phyloP scores from a whole-genome alignment of 2,329 filamentous ascomycete species.

The Emmonsiellopsis sp. region DNA sequence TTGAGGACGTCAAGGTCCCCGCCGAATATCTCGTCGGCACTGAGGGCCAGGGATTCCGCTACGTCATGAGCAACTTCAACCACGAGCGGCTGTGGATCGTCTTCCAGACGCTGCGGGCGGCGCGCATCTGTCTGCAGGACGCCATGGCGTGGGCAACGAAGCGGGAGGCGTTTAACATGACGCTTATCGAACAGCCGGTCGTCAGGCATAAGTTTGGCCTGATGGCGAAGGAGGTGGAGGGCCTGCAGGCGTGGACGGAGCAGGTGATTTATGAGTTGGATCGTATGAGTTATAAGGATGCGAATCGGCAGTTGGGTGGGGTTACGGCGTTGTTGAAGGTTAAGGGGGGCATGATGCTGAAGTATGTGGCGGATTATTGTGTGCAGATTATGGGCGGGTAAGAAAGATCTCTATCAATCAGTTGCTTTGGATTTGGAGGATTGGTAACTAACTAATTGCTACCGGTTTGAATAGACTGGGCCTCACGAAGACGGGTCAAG shows the following conservation, averaged over 20 bases:
- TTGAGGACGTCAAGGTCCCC: constrained; percentile 79
- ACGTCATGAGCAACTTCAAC: constrained; percentile 83
- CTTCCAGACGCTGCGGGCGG: constrained; percentile 55
- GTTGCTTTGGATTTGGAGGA: not conserved
- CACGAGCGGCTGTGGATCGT: constrained; percentile 74
- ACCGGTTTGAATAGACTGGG: constrained; percentile 3
- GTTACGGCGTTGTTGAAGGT: constrained; percentile 4
- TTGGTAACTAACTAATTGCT: not conserved
- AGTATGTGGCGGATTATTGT: constrained; percentile 7
- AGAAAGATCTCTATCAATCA: not conserved
- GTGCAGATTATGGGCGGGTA: constrained; percentile 11
- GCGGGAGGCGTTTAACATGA: constrained; percentile 73
- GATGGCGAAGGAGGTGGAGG: constrained; percentile 2
- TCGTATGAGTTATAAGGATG: constrained; percentile 3
- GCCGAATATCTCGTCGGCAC: constrained; percentile 66
- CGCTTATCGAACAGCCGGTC: constrained; percentile 71
- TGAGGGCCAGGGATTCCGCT: constrained; percentile 77
- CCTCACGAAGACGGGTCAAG: constrained; percentile 8
- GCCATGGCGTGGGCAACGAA: constrained; percentile 85
- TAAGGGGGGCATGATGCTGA: constrained; percentile 3
- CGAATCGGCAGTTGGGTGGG: not conserved
- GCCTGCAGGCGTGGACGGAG: constrained; percentile 1
- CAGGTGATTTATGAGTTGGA: constrained; percentile 2
- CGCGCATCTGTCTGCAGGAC: constrained; percentile 65
- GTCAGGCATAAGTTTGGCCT: constrained; percentile 35